Conservation (phyloP, 129 eudicot genomes). For the Flaveria robusta region DNA sequence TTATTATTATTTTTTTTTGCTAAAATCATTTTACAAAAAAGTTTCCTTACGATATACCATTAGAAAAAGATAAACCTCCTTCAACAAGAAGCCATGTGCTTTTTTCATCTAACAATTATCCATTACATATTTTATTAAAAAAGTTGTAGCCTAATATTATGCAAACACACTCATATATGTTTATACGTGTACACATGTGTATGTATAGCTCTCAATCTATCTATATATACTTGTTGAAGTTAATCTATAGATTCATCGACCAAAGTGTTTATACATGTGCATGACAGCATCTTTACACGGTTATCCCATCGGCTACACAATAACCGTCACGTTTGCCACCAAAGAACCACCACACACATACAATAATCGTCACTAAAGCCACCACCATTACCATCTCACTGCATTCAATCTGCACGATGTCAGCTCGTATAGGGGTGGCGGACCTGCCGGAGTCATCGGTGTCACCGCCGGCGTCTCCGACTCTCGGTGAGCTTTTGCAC, state of each 20-base stretch:
- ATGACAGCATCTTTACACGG: neutral
- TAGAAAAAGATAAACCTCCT: too few relatives aligned
- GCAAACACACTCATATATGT: too few relatives aligned
- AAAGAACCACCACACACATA: neutral
- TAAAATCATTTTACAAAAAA: too few relatives aligned
- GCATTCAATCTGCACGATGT: conserved; percentile 22
- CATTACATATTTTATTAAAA: too few relatives aligned
- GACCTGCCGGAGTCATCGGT: conserved; percentile 25
- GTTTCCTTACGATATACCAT: too few relatives aligned
- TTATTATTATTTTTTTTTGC: too few relatives aligned
- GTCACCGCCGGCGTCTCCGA: conserved; percentile 34
- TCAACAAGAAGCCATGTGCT: too few relatives aligned
- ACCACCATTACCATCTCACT: conserved; percentile 10
- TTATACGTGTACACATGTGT: neutral
- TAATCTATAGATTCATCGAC: neutral
- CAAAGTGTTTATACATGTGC: conserved; percentile 5
- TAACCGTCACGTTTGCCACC: neutral
- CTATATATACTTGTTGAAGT: neutral
- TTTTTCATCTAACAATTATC: too few relatives aligned
- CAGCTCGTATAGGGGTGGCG: conserved; percentile 41
- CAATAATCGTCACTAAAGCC: neutral
- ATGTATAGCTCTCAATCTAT: neutral
- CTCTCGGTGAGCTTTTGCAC: conserved; percentile 34
- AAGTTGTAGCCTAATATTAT: too few relatives aligned
- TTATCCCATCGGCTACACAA: neutral